Percentiles rank a stretch among this genome's conserved stretches.
These are phyloP conservation scores for Trichoderma sp. DNA, from an alignment of 2,329 filamentous ascomycete genomes.

Conservation along the genomic window DNA sequence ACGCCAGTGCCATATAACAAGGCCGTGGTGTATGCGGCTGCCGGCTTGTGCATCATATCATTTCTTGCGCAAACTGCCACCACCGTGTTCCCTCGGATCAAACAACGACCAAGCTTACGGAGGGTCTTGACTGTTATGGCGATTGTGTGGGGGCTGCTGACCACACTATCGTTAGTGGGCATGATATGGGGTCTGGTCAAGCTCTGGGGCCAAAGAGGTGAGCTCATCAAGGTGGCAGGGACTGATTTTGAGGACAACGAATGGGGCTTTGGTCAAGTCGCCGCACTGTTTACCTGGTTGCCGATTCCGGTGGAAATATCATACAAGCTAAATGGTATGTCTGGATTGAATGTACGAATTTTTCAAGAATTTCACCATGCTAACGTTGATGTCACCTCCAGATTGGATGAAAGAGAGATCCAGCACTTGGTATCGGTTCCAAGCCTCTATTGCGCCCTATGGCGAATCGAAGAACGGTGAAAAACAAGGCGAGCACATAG, in stretches of 20 bases:
- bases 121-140: background rate
- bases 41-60: background rate
- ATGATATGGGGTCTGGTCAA: background rate
- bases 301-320: background rate
- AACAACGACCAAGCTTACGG: background rate
- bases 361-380: background rate
- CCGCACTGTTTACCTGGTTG: background rate
- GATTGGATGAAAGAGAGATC: background rate
- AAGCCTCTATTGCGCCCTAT: background rate
- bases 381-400: background rate
- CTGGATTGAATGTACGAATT: background rate
- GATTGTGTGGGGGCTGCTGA: background rate
- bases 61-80: background rate
- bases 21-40: background rate
- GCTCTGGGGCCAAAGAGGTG: background rate
- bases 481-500: background rate
- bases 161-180: background rate
- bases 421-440: background rate
- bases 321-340: background rate
- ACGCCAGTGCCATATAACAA: background rate
- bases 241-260: background rate
- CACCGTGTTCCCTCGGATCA: background rate
- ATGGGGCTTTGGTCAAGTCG: background rate
- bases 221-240: background rate
- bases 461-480: background rate